Percentiles rank a stretch among this genome's conserved stretches.
Conservation (phyloP, 1,284 basidiomycete genomes). For the Naganishia liquefaciens region DNA sequence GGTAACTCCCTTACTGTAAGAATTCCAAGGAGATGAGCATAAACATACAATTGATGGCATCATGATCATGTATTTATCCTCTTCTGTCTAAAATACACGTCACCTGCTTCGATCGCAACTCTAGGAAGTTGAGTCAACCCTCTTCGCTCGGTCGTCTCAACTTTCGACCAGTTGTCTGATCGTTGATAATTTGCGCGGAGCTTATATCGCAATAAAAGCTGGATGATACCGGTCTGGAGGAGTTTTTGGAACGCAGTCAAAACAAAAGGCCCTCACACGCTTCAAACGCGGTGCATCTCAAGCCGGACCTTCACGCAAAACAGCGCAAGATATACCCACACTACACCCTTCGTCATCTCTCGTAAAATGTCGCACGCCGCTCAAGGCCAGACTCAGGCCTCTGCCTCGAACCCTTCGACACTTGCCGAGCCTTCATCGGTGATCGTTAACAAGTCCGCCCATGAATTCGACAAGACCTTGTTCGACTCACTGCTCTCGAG, state of each 20-base stretch:
- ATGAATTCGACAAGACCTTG: slow-evolving; percentile 83
- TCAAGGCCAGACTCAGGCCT: slow-evolving; percentile 37
- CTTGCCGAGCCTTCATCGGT: slow-evolving; percentile 36
- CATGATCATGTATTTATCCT: background rate
- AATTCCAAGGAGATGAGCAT: no score
- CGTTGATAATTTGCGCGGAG: background rate
- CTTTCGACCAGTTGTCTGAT: background rate
- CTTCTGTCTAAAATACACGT: background rate
- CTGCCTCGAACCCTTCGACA: slow-evolving; percentile 42
- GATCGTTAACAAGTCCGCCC: slow-evolving; percentile 75
- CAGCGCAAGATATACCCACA: background rate
- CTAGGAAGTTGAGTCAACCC: slow-evolving; percentile 21
- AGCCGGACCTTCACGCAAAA: no score
- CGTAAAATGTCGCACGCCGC: slow-evolving; percentile 27
- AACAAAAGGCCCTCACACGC: slow-evolving; percentile 7
- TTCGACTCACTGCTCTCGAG: slow-evolving; percentile 86
- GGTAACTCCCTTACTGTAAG: no score
- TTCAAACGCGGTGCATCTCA: slow-evolving; percentile 3
- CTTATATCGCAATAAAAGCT: background rate
- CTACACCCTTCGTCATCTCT: background rate
- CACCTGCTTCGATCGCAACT: background rate
- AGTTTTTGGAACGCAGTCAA: slow-evolving; percentile 18
- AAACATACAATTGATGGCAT: no score
- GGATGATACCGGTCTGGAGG: slow-evolving; percentile 25
- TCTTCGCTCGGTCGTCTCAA: background rate